These are phyloP conservation scores for Chalciporus sphaerocephalus DNA, from an alignment of 768 basidiomycete genomes.

Conservation along the genomic window DNA sequence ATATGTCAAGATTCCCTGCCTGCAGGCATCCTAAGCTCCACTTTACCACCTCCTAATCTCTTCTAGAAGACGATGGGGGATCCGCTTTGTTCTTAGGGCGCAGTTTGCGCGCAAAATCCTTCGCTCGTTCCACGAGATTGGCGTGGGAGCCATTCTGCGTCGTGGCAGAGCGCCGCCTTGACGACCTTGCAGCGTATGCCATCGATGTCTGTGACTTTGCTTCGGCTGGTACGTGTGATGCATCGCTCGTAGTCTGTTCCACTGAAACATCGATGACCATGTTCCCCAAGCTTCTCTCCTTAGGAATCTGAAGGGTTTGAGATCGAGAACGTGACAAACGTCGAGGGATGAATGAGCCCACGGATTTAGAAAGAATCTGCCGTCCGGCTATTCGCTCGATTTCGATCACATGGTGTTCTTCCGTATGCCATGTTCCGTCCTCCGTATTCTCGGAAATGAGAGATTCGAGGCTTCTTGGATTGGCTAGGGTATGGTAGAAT, in stretches of 20 bases:
- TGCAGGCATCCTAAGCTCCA: conserved; percentile 10
- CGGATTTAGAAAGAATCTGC: conserved; percentile 39
- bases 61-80: conserved; percentile 4
- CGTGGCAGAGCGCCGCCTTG: conserved; percentile 36
- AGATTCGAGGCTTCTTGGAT: conserved; percentile 42
- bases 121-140: conserved; percentile 37
- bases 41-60: conserved; percentile 14
- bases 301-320: conserved; percentile 31
- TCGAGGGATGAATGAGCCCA: conserved; percentile 43
- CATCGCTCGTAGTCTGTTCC: conserved; percentile 37
- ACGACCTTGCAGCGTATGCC: conserved; percentile 20
- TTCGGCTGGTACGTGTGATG: conserved; percentile 2
- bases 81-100: conserved; percentile 35
- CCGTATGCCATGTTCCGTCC: conserved; percentile 34
- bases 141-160: conserved; percentile 26
- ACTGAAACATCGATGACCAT: conserved; percentile 47
- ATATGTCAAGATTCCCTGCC: neutral
- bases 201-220: conserved; percentile 11
- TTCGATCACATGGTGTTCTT: conserved; percentile 47
- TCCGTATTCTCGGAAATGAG: conserved; percentile 37
- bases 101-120: conserved; percentile 40
- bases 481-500: conserved; percentile 44
- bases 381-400: conserved; percentile 45
- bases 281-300: conserved; percentile 29
- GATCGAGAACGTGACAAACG: conserved; percentile 43